phyloP scores from a whole-genome alignment of 495 filamentous ascomycete species.

The Penicillium mononematosum region DNA sequence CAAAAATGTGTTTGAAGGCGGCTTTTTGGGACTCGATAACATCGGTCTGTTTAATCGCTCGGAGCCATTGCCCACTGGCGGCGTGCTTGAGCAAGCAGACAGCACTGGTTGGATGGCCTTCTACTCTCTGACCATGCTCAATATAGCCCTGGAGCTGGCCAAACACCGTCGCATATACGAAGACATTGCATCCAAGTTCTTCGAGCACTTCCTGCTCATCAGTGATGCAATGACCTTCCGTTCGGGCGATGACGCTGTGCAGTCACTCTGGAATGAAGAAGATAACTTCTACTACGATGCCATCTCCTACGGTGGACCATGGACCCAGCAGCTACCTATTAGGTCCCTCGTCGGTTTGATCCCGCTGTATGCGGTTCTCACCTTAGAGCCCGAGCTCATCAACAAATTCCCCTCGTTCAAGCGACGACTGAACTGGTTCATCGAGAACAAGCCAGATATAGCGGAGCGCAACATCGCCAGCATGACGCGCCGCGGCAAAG shows the following conservation, averaged over 20 bases:
- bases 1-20: constrained; percentile 96
- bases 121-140: constrained; percentile 92
- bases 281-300: constrained; percentile 98
- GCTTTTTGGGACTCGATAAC: constrained; percentile 95
- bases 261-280: constrained; percentile 88
- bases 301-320: constrained; percentile 90
- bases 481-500: constrained; percentile 84
- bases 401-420: constrained; percentile 93
- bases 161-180: constrained; percentile 97
- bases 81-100: constrained; percentile 91
- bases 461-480: constrained; percentile 91
- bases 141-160: constrained; percentile 89
- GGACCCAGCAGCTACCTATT: constrained; percentile 88
- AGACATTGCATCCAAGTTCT: constrained; percentile 97
- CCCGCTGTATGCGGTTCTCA: constrained; percentile 86
- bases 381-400: constrained; percentile 89
- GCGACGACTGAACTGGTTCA: constrained; percentile 87
- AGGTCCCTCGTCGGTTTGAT: constrained; percentile 90
- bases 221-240: constrained; percentile 96
- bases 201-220: constrained; percentile 97
- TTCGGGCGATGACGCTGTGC: constrained; percentile 68
- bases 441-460: constrained; percentile 78
- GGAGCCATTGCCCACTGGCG: constrained; percentile 89
- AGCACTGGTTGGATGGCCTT: constrained; percentile 99
- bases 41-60: constrained; percentile 98